Percentiles rank a stretch among this genome's conserved stretches.
Conservation (phyloP, 306 rosid species). For the Carpinus viminea region DNA sequence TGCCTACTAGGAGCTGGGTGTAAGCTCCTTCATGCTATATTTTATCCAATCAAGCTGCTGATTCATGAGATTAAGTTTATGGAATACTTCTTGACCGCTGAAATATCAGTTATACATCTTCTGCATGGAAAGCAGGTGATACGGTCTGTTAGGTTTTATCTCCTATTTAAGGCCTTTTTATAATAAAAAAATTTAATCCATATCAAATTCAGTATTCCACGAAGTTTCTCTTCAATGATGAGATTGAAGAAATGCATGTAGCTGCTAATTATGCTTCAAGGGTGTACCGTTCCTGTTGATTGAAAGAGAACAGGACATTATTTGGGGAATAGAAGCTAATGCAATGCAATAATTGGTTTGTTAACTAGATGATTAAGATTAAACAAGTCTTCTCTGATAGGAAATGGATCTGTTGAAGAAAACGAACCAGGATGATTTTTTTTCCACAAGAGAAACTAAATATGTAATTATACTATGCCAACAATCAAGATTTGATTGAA, state of each 20-base stretch:
- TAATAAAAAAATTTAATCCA: neutral
- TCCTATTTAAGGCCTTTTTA: neutral
- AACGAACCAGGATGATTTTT: neutral
- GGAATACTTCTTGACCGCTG: neutral
- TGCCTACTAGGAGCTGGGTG: neutral
- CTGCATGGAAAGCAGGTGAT: neutral
- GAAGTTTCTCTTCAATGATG: neutral
- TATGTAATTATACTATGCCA: neutral
- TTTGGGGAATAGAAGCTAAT: neutral
- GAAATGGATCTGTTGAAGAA: neutral
- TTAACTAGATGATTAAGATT: neutral
- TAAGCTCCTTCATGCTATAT: neutral
- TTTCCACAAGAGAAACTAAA: neutral
- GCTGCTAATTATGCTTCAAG: neutral
- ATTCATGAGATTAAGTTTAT: neutral
- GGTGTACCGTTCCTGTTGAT: neutral
- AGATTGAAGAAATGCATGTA: neutral
- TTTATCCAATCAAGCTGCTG: neutral
- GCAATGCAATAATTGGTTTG: neutral
- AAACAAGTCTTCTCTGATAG: neutral
- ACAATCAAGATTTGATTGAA: conserved; percentile 2
- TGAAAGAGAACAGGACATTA: neutral
- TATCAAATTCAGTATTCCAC: neutral
- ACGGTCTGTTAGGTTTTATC: neutral
- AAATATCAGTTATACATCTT: neutral